Base-by-base conservation (phyloP, 2,329 filamentous ascomycete genomes). In the Nemania abortiva region DNA sequence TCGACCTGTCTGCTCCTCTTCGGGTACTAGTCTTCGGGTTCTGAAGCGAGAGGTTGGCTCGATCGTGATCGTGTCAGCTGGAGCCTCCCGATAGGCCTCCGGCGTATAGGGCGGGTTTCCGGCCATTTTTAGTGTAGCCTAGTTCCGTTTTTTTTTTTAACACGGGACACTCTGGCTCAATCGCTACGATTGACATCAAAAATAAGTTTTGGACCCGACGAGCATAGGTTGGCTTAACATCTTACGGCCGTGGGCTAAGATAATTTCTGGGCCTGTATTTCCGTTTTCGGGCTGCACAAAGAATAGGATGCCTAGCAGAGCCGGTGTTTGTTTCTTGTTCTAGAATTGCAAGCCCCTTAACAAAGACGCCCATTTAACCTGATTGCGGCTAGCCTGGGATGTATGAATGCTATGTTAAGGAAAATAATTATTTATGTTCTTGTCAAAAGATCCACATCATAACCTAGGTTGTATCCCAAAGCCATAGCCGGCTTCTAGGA, bases 271-370 rank as follows among this genome's bases (percentile, higher is more conserved):
- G 9, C 18, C 20, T 34, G 15, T 52, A 31, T 29, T 62, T 54
- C 55, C 55, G 55, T 37, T 59, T 65, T 39, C 62, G 55, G 31
- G 11, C 29, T 59, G 13, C 7, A 65, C 20, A 65, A 65, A 59
- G 62, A 49, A 58, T 10, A 15, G 7, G 13, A 15, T 7, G 13
- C 3, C 11, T 42, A 42, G 13, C 31, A 34, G 31, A 10, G 31
- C 31, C 31, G 10, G 31, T 5, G 6, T 34, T 10, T 29, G 20
- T 2, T 2, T 22, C 15, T 15, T 29, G 37, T 29, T 6, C n/a
- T 22, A 20, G 13, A 20, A 20, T 7, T 31, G 18, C 18, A n/a
- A 18, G 1, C 27, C 6, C 11, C 31, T 42, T 37, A 18, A 58
- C 55, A 60, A 60, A 60, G 57, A 27, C 29, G 20, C 7, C 20